These are phyloP conservation scores for Dianthus caryophyllus DNA, from an alignment of 148 eudicot genomes.

Conservation along the genomic window DNA sequence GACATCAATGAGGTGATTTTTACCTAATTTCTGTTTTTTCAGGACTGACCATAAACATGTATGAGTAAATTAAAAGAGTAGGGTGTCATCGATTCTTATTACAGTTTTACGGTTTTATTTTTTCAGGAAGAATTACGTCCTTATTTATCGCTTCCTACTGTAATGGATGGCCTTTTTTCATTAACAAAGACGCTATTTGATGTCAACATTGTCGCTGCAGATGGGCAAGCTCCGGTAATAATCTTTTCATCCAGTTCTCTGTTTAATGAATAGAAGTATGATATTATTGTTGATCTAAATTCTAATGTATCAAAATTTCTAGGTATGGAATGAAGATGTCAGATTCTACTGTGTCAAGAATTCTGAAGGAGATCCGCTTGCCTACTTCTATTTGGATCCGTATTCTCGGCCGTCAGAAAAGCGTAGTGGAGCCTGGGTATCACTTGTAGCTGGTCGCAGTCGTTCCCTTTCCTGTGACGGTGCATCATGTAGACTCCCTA, in stretches of 20 bases:
- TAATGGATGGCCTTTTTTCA: slow-evolving; percentile 80
- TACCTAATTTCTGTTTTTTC: neutral
- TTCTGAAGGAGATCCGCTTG: slow-evolving; percentile 49
- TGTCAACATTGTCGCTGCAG: slow-evolving; percentile 49
- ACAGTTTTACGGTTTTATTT: neutral
- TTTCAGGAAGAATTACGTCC: slow-evolving; percentile 78
- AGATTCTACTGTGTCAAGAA: slow-evolving; percentile 64
- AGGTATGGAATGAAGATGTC: slow-evolving; percentile 83
- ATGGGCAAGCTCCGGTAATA: slow-evolving; percentile 77
- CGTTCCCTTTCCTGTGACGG: slow-evolving; percentile 53
- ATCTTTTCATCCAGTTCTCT: slow-evolving; percentile 6
- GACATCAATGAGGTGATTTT: slow-evolving; percentile 66
- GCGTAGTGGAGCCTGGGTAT: slow-evolving; percentile 86
- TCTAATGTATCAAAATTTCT: neutral
- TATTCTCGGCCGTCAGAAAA: slow-evolving; percentile 90
- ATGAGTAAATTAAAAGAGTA: no score
- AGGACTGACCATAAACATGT: no score
- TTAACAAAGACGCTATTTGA: slow-evolving; percentile 61
- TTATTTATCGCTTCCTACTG: slow-evolving; percentile 74
- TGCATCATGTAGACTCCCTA: slow-evolving; percentile 63
- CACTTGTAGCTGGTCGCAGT: slow-evolving; percentile 65
- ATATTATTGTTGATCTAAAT: neutral
- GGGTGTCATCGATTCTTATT: no score
- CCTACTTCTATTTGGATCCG: slow-evolving; percentile 83
- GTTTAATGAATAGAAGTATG: neutral